Evolutionary conservation across 108 stramenopile genomes (phyloP), one percentile per base, ranked within the genome.

Genomic region (Nitzschia sp.): DNA sequence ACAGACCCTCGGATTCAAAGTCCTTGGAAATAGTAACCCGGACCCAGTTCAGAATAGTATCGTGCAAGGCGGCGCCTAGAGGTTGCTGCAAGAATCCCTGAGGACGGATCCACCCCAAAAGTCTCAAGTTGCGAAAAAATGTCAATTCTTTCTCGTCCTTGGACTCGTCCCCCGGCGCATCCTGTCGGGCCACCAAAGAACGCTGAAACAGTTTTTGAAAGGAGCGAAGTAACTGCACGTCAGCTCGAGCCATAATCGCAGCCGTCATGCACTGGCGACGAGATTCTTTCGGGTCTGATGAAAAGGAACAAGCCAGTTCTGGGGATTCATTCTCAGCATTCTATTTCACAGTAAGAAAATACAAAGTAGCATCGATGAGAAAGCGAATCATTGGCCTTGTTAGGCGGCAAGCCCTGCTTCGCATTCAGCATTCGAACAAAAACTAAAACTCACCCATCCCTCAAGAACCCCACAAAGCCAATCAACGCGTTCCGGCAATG

Each of bases 241-340:
- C 62, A n/a, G 81, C 72, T 23, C 60, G 33, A 0, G 74, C 87
- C 67, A 86, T 72, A 34, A 88, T 69, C 9, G 87, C 78, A 0
- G 90, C 84, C 27, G 83, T 83, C 45, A 88, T 65, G 17, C 82
- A 64, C 17, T 83, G 62, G 15, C 83, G 78, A 35, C 78, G 67
- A 24, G 83, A 66, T 74, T 85, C 83, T 46, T 57, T 47, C 23
- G 72, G 79, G 24, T 83, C 82, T 51, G 46, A 29, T n/a, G 74
- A 75, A 68, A 75, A 68, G 13, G 66, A 68, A 38, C 56, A 75
- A 17, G 58, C 36, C n/a, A 63, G 1, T 36, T 68, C 66, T 5
- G 66, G 54, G 6, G 66, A 56, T 55, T 35, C 54, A 55, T 68
- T 68, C 24, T 56, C 66, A 18, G 54, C 54, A 48, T 47, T 36